phyloP scores from a whole-genome alignment of 495 filamentous ascomycete species.

The Daldinia decipiens region DNA sequence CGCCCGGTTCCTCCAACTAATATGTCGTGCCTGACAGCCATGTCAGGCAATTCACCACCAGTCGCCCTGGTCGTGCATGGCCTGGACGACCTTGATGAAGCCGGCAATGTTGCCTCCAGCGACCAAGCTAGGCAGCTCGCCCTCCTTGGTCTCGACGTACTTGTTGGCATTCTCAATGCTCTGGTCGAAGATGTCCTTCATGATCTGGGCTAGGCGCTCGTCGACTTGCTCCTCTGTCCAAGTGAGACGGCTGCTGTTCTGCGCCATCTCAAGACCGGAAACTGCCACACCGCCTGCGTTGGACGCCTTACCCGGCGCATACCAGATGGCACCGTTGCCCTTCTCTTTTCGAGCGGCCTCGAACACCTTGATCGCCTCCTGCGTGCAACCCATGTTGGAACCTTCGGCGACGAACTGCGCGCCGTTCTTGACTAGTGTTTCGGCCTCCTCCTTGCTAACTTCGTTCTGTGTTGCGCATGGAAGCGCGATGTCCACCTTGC shows the following conservation, averaged over 20 bases:
- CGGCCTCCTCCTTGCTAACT: conserved; percentile 87
- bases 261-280: conserved; percentile 98
- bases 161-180: conserved; percentile 89
- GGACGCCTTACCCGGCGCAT: conserved; percentile 94
- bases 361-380: conserved; percentile 93
- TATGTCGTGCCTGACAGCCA: background rate
- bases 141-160: conserved; percentile 80
- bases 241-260: conserved; percentile 86
- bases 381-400: conserved; percentile 98
- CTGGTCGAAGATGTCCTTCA: conserved; percentile 93
- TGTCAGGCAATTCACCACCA: conserved; percentile 73
- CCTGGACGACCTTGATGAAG: conserved; percentile 93
- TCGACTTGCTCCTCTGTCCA: conserved; percentile 95
- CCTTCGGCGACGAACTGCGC: conserved; percentile 93
- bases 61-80: conserved; percentile 97
- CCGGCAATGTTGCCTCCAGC: conserved; percentile 97
- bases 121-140: conserved; percentile 87
- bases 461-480: conserved; percentile 98
- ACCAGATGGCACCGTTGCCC: conserved; percentile 83
- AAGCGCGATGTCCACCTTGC: conserved; percentile 88
- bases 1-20: background rate
- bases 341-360: conserved; percentile 81
- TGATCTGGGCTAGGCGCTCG: conserved; percentile 89
- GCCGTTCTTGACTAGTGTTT: conserved; percentile 79
- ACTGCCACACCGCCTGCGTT: conserved; percentile 98